Conservation (phyloP, 495 filamentous ascomycete species). For the Filosporella fistucella region DNA sequence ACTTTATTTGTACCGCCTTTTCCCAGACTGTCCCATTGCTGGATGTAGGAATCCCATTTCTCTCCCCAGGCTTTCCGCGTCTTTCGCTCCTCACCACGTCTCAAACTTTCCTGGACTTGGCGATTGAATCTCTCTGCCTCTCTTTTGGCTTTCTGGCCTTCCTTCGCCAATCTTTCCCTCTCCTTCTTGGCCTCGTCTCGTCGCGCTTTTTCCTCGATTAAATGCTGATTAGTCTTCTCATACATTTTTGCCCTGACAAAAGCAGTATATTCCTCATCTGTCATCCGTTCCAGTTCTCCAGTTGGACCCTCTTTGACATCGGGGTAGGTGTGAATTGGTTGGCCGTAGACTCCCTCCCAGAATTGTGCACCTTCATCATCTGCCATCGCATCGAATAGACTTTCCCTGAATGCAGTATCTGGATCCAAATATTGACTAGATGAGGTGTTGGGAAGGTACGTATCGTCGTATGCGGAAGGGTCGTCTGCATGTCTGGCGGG, state of each 20-base stretch:
- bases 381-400: conserved; percentile 97
- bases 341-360: conserved; percentile 93
- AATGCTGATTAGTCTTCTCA: conserved; percentile 73
- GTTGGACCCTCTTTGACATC: conserved; percentile 28
- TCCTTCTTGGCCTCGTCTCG: conserved; percentile 37
- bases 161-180: conserved; percentile 31
- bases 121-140: conserved; percentile 36
- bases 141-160: conserved; percentile 42
- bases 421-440: conserved; percentile 44
- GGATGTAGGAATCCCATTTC: conserved; percentile 60
- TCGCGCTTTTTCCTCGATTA: conserved; percentile 49
- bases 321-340: conserved; percentile 73
- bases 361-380: conserved; percentile 95
- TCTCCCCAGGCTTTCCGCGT: conserved; percentile 23
- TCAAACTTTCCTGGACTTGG: conserved; percentile 31
- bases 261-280: conserved; percentile 81
- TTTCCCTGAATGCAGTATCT: conserved; percentile 80
- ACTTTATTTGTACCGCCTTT: conserved; percentile 27
- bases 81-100: conserved; percentile 23
- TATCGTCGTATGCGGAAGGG: conserved; percentile 44
- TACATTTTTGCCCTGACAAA: conserved; percentile 89
- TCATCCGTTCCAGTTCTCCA: conserved; percentile 78
- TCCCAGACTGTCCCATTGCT: conserved; percentile 57
- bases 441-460: conserved; percentile 39
- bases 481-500: conserved; percentile 20